Percentiles rank a stretch among this genome's conserved stretches.
Conservation (phyloP, 306 rosid species). For the Vigna unguiculata region DNA sequence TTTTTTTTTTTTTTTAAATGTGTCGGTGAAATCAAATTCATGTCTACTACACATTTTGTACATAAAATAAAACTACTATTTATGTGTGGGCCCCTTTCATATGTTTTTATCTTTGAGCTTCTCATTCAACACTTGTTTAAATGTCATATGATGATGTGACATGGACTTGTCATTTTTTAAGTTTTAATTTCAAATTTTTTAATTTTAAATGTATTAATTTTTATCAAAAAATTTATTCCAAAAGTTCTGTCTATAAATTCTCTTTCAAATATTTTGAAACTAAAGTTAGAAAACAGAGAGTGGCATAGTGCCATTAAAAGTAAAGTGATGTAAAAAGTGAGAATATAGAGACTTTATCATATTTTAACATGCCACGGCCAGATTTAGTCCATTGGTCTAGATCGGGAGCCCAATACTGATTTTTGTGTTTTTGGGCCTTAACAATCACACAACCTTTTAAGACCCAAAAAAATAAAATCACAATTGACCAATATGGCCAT, state of each 20-base stretch:
- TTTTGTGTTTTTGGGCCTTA: constrained; percentile 29
- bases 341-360: neutral
- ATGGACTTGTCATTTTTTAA: neutral
- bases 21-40: constrained; percentile 37
- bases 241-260: neutral
- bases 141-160: neutral
- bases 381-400: neutral
- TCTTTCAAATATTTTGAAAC: neutral
- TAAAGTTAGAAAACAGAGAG: neutral
- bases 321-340: neutral
- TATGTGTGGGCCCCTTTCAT: constrained; percentile 20
- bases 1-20: neutral
- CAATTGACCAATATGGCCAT: neutral
- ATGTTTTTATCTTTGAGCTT: neutral
- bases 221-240: neutral
- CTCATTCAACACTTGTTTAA: constrained; percentile 20
- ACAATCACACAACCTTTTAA: neutral
- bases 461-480: neutral
- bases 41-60: neutral
- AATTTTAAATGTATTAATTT: neutral
- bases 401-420: neutral
- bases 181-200: neutral
- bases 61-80: neutral
- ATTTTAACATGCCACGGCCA: constrained; percentile 6
- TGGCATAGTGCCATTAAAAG: neutral